Evolutionary conservation across 1,284 basidiomycete genomes (phyloP), one percentile per base, ranked within the genome.

Genomic region (Cystobasidium sp.): DNA sequence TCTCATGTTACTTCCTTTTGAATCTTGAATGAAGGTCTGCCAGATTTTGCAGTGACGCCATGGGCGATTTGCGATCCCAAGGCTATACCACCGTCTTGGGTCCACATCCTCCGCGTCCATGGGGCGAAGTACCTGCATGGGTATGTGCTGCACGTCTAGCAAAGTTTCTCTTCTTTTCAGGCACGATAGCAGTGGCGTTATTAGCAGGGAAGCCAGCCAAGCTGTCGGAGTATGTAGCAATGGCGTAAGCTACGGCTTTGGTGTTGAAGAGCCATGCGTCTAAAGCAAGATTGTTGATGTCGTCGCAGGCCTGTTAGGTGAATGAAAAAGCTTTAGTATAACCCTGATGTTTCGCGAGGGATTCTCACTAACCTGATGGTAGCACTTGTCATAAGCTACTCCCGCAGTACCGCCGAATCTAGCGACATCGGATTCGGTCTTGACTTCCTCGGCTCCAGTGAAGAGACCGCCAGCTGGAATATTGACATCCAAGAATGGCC

Each of bases 201-300:
- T 70, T 70, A 20, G 68, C 68, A 18, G 68, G 68, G 68, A 70
- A 70, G 20, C 58, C 55, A 43, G 52, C 68, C 22, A 70, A 31
- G 20, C 53, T 59, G 1, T 47, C 39, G 12, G 68, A 56, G 43
- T 69, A 69, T 1, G 67, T 69, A 20, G 53, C 67, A 18, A 69
- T 47, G 16, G 67, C 55, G 22, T 58, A 69, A 7, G 67, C 67
- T 22, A 56, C 67, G 18, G 53, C 67, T 24, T 58, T 69, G 37
- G 67, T 59, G 49, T 69, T 69, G 52, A 69, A 43, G 20, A 59
- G 22, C 67, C 67, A 69, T 37, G 52, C 67, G 41, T 58, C 39
- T 5, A 56, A 69, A 20, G 52, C 55, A 44, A 69, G 67, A 37
- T 69, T 69, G 56, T 69, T 69, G 43, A 69, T 59, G 22, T 69